A percentile compares a stretch with the other conserved stretches of the same genome.
These are phyloP conservation scores for Globisporangium alternatum DNA, from an alignment of 352 stramenopile species.

Conservation along the genomic window DNA sequence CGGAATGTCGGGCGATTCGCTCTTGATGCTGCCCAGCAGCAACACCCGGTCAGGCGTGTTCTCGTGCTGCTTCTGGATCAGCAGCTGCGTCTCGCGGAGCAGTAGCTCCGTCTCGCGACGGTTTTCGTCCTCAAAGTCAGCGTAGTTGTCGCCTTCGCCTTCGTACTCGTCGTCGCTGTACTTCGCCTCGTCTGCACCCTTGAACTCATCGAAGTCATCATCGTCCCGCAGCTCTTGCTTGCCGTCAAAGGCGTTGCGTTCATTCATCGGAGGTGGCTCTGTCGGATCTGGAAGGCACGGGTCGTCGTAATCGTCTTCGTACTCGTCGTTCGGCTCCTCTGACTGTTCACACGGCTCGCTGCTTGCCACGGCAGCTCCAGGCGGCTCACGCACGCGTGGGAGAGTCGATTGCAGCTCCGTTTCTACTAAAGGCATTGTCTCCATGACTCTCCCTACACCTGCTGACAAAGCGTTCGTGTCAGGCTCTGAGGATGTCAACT, in stretches of 20 bases:
- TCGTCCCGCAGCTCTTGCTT: not conserved
- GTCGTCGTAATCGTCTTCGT: conserved; percentile 16
- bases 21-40: not conserved
- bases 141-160: conserved; percentile 10
- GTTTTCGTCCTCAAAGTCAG: conserved; percentile 20
- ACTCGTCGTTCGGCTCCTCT: conserved; percentile 9
- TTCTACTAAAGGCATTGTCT: not conserved
- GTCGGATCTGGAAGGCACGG: not conserved
- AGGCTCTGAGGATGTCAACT: not conserved
- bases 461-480: not conserved
- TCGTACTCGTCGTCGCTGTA: conserved; percentile 15
- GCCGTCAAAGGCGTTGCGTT: not conserved
- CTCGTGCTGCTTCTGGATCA: conserved; percentile 28
- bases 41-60: not conserved
- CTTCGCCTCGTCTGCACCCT: conserved; percentile 16
- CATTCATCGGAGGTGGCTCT: too few relatives aligned
- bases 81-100: conserved; percentile 33
- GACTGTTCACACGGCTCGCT: not conserved
- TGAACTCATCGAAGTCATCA: not conserved
- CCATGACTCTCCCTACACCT: not conserved
- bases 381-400: not conserved
- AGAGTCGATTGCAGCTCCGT: not conserved
- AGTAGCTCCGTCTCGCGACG: conserved; percentile 34
- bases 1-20: not conserved
- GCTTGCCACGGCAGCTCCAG: not conserved